These are phyloP conservation scores for Beauveria sp. DNA, from an alignment of 2,329 filamentous ascomycete genomes.

Conservation along the genomic window DNA sequence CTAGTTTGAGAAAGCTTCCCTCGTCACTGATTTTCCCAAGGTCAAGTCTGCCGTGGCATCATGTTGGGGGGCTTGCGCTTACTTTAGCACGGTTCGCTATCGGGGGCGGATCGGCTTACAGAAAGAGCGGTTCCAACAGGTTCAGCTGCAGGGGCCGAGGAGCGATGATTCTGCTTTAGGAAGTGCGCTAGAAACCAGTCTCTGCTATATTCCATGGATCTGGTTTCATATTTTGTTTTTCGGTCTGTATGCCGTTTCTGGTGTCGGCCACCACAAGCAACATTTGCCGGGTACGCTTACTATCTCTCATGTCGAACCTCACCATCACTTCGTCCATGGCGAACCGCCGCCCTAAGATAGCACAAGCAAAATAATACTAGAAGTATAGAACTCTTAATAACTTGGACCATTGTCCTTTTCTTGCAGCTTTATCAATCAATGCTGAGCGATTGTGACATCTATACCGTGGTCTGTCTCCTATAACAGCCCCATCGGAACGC, in stretches of 20 bases:
- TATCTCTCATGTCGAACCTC: no score
- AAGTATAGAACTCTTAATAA: no score
- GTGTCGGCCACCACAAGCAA: no score
- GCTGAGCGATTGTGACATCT: no score
- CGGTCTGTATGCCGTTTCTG: neutral
- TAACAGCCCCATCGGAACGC: neutral
- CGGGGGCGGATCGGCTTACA: neutral
- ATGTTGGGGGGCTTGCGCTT: neutral
- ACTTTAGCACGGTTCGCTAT: neutral
- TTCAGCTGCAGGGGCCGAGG: neutral
- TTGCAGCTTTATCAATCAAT: no score
- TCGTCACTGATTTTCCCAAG: neutral
- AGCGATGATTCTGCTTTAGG: no score
- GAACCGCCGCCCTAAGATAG: no score
- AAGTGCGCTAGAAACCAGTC: neutral
- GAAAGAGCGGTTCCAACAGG: neutral
- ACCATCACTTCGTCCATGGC: no score
- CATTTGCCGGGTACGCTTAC: no score
- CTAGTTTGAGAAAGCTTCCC: no score
- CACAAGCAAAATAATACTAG: no score
- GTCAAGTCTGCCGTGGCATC: neutral
- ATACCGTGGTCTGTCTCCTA: neutral
- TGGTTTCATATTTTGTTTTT: neutral
- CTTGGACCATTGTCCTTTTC: rapidly evolving
- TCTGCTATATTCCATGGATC: neutral